Conservation (phyloP, 257 asterid genomes). For the Lithospermum erythrorhizon region DNA sequence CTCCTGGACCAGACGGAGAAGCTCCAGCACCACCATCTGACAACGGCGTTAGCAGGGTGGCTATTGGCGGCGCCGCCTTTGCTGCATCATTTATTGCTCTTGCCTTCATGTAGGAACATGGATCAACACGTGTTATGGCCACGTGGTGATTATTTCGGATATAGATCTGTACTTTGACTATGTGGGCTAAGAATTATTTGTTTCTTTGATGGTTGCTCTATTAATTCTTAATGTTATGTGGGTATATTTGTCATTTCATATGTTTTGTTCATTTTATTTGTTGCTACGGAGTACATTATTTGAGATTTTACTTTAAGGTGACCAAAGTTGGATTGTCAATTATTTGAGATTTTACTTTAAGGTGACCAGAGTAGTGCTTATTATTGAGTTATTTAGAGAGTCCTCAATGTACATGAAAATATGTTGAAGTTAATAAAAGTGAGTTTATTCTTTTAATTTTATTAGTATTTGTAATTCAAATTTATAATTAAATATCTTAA, state of each 20-base stretch:
- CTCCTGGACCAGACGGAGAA: slow-evolving; percentile 16
- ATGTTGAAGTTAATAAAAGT: no score
- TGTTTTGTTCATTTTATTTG: neutral
- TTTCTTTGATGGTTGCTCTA: neutral
- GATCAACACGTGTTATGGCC: slow-evolving; percentile 18
- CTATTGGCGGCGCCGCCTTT: slow-evolving; percentile 51
- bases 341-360: no score
- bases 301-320: no score
- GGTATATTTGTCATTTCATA: neutral
- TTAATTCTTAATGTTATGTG: slow-evolving; percentile 6
- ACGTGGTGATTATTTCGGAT: slow-evolving; percentile 22
- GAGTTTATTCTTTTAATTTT: no score
- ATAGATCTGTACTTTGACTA: slow-evolving; percentile 15
- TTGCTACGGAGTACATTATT: neutral
- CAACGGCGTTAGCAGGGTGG: slow-evolving; percentile 35
- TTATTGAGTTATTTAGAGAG: no score
- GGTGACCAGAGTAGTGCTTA: no score
- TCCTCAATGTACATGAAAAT: no score
- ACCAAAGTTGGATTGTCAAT: no score
- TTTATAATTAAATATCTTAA: no score
- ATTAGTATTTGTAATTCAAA: no score
- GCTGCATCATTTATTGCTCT: slow-evolving; percentile 45
- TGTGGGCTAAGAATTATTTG: slow-evolving; percentile 33
- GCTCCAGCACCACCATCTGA: slow-evolving; percentile 32
- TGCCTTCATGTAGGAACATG: slow-evolving; percentile 34